Evolutionary conservation across 441 rosid genomes (phyloP).

Genomic region (Cnidoscolus chayamansa): DNA sequence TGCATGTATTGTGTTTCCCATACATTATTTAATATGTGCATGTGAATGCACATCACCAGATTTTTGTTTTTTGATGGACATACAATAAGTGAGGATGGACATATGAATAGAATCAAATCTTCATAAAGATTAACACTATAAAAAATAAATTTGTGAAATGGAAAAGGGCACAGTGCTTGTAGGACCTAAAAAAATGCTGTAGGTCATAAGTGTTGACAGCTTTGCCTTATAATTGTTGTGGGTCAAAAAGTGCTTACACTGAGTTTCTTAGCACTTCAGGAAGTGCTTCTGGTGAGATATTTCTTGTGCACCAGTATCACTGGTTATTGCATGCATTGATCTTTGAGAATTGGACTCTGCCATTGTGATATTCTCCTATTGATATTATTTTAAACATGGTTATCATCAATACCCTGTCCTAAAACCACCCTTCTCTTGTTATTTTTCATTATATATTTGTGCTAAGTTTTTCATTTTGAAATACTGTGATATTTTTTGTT

Average conservation of each 20-base stretch:
- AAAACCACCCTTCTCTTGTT: background rate
- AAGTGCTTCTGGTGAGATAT: slow-evolving; percentile 20
- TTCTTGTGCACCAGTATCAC: slow-evolving; percentile 2
- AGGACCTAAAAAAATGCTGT: slow-evolving; percentile 22
- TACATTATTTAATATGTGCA: slow-evolving; percentile 5
- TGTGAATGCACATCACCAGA: background rate
- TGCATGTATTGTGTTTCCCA: slow-evolving; percentile 10
- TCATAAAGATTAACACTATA: slow-evolving; percentile 8
- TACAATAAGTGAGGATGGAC: background rate
- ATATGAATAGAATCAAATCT: slow-evolving; percentile 10
- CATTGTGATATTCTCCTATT: background rate
- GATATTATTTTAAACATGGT: background rate
- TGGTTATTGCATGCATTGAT: slow-evolving; percentile 9
- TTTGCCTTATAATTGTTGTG: background rate
- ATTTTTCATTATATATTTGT: background rate
- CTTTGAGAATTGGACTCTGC: background rate
- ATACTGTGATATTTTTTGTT: background rate
- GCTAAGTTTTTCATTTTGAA: background rate
- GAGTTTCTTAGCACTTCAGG: slow-evolving; percentile 6
- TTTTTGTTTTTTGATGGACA: slow-evolving; percentile 21
- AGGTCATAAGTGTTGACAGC: slow-evolving; percentile 4
- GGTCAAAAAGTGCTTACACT: slow-evolving; percentile 1
- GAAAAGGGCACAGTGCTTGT: slow-evolving; percentile 6
- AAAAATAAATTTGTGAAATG: slow-evolving; percentile 13
- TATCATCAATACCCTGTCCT: background rate